Conservation (phyloP, 2,329 filamentous ascomycete genomes). For the Cladosporium austrohemisphaericum region DNA sequence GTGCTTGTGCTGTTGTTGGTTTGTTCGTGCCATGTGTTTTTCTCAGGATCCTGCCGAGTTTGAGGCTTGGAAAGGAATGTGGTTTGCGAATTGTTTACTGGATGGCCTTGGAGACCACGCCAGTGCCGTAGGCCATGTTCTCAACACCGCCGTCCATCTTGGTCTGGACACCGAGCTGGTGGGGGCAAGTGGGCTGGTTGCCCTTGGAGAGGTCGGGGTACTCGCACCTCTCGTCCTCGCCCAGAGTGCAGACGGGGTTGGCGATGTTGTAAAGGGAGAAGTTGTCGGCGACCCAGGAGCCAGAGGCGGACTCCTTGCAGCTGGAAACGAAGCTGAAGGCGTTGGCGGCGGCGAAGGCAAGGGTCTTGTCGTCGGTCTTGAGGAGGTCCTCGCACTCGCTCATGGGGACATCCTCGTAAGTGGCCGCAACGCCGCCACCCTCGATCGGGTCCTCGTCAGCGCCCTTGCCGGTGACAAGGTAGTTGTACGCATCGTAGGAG, state of each 20-base stretch:
- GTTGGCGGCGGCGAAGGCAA: conserved; percentile 55
- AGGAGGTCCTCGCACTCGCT: conserved; percentile 51
- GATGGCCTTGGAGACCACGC: conserved; percentile 17
- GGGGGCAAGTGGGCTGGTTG: conserved; percentile 29
- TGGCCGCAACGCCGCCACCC: conserved; percentile 52
- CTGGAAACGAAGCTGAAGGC: conserved; percentile 53
- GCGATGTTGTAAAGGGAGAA: conserved; percentile 48
- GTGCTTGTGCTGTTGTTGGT: conserved; percentile 1
- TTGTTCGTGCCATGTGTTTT: conserved; percentile 1
- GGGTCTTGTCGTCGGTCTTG: conserved; percentile 41
- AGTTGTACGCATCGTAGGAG: conserved; percentile 61
- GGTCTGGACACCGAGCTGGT: conserved; percentile 26
- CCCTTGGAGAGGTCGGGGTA: conserved; percentile 25
- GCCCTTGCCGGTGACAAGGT: conserved; percentile 50
- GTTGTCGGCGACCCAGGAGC: conserved; percentile 53
- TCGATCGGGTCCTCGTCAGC: conserved; percentile 45
- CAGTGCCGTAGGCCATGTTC: conserved; percentile 29
- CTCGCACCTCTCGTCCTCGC: conserved; percentile 29
- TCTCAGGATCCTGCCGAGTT: conserved; percentile 14
- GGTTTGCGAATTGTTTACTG: conserved; percentile 13
- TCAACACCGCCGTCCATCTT: conserved; percentile 21
- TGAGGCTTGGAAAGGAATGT: conserved; percentile 12
- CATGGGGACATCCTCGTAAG: conserved; percentile 48
- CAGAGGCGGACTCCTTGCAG: conserved; percentile 41
- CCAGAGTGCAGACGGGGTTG: conserved; percentile 40